These are phyloP conservation scores for Phytophthora boehmeriae DNA, from an alignment of 352 stramenopile species.

Conservation along the genomic window DNA sequence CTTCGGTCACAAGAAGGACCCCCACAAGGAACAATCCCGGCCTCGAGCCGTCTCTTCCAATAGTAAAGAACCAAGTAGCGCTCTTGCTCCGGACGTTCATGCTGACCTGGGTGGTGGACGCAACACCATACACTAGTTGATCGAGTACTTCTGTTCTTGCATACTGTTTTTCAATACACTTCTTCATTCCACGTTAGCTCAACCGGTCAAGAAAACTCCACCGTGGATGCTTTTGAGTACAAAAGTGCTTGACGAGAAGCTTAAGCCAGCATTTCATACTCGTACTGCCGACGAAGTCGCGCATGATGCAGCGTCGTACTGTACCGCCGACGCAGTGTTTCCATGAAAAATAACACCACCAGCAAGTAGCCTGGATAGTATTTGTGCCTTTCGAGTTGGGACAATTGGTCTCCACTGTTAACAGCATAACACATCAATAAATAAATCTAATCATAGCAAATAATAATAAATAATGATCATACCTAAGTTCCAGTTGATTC, in stretches of 20 bases:
- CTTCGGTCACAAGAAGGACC: conserved; percentile 28
- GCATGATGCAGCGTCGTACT: conserved; percentile 60
- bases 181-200: conserved; percentile 13
- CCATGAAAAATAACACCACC: conserved; percentile 70
- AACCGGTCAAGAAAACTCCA: neutral
- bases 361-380: conserved; percentile 77
- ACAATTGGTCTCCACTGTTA: conserved; percentile 45
- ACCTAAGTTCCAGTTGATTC: conserved; percentile 66
- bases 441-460: neutral
- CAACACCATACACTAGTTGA: conserved; percentile 28
- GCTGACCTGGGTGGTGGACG: conserved; percentile 7
- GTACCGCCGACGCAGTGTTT: conserved; percentile 80
- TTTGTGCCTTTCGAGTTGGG: conserved; percentile 67
- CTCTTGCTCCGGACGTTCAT: neutral
- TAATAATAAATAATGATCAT: neutral
- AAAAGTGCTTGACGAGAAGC: neutral
- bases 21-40: conserved; percentile 9
- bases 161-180: neutral
- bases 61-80: neutral
- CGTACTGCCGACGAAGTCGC: conserved; percentile 59
- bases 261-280: conserved; percentile 57
- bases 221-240: neutral
- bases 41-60: conserved; percentile 20
- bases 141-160: neutral
- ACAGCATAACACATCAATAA: neutral